Percentiles rank a stretch among this genome's conserved stretches.
Evolutionary conservation across 768 basidiomycete species (phyloP).

Genomic region (Trametes punicea): DNA sequence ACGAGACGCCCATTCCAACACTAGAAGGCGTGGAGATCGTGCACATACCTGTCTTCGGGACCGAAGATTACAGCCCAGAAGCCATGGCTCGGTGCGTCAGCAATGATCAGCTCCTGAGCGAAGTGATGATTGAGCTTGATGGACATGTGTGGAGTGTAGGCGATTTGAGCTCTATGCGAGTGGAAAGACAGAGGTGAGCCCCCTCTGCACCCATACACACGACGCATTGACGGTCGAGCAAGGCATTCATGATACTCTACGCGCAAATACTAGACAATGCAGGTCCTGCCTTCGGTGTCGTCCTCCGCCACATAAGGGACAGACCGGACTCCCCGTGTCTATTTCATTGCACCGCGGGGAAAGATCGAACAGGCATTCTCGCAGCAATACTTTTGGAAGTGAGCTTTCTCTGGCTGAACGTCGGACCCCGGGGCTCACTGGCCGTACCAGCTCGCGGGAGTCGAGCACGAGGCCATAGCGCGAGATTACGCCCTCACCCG

Average conservation of each 20-base stretch:
- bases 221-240: constrained; percentile 12
- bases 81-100: constrained; percentile 78
- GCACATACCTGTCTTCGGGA: constrained; percentile 60
- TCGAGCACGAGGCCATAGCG: constrained; percentile 59
- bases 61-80: constrained; percentile 80
- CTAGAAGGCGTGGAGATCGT: constrained; percentile 63
- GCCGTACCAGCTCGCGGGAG: constrained; percentile 60
- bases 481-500: constrained; percentile 76
- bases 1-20: constrained; percentile 57
- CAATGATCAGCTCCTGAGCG: constrained; percentile 13
- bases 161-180: constrained; percentile 74
- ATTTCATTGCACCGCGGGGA: constrained; percentile 85
- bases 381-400: constrained; percentile 74
- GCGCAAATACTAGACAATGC: constrained; percentile 78
- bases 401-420: neutral
- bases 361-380: constrained; percentile 76
- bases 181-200: constrained; percentile 68
- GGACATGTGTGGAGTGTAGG: constrained; percentile 31
- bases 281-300: constrained; percentile 61
- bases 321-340: constrained; percentile 59
- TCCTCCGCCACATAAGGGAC: constrained; percentile 73
- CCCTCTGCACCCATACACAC: neutral
- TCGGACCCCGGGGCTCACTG: neutral
- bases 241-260: constrained; percentile 82
- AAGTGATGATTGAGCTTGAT: neutral